phyloP scores from a whole-genome alignment of 2,329 filamentous ascomycete genomes.

The Clonostachys sp. region DNA sequence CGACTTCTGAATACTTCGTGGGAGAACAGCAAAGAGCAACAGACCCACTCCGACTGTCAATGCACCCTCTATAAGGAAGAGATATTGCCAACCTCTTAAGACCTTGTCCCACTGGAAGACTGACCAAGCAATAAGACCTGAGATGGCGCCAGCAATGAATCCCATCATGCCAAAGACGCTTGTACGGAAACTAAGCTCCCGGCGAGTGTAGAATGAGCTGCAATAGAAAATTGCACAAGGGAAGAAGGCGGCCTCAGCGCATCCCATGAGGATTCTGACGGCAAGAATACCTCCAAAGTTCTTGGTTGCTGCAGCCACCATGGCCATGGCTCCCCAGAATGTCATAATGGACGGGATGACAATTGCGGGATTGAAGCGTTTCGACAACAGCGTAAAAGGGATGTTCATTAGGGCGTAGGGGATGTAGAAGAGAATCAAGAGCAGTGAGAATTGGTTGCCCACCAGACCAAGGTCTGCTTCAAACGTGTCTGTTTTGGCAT shows the following conservation, averaged over 20 bases:
- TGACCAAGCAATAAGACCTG: conserved; percentile 45
- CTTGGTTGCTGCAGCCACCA: conserved; percentile 12
- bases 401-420: conserved; percentile 28
- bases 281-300: conserved; percentile 21
- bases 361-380: conserved; percentile 26
- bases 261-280: conserved; percentile 26
- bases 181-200: conserved; percentile 49
- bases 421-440: conserved; percentile 6
- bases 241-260: conserved; percentile 25
- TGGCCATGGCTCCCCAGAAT: conserved; percentile 25
- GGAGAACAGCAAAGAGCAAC: conserved; percentile 10
- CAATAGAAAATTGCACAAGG: conserved; percentile 14
- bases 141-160: conserved; percentile 59
- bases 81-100: not conserved
- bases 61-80: conserved; percentile 1
- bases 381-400: conserved; percentile 33
- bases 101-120: not conserved
- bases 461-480: not conserved
- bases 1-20: conserved; percentile 11
- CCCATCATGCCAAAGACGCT: conserved; percentile 53
- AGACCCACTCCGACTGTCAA: conserved; percentile 9
- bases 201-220: conserved; percentile 34
- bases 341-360: conserved; percentile 25
- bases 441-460: not conserved
- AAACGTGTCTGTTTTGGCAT: conserved; percentile 1